A percentile compares a stretch with the other conserved stretches of the same genome.
Conservation (phyloP, 495 filamentous ascomycete species). For the Aspergillus incahuasiensis region DNA sequence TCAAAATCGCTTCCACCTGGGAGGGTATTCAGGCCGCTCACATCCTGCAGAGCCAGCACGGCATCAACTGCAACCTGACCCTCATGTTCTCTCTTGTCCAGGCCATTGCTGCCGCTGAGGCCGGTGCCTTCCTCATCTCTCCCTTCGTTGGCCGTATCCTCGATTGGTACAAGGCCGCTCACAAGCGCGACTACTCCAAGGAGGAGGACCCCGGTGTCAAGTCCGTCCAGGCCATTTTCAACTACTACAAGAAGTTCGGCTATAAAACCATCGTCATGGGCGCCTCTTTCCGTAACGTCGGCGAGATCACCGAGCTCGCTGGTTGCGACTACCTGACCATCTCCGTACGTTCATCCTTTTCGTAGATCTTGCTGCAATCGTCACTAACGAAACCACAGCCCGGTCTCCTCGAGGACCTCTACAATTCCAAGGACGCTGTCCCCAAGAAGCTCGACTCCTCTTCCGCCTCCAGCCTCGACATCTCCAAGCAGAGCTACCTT, state of each 20-base stretch:
- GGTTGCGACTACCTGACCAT: conserved; percentile 99
- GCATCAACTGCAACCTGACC: conserved; percentile 96
- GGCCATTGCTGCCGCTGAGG: conserved; percentile 95
- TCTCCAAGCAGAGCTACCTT: conserved; percentile 88
- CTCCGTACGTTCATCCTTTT: conserved; percentile 54
- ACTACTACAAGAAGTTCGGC: conserved; percentile 99
- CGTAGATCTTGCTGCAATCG: neutral
- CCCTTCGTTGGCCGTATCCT: conserved; percentile 99
- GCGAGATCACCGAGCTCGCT: conserved; percentile 96
- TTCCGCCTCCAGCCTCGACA: conserved; percentile 59
- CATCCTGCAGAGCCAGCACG: conserved; percentile 87
- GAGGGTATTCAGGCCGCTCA: conserved; percentile 98
- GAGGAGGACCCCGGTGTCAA: conserved; percentile 95
- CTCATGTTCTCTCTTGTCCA: conserved; percentile 97
- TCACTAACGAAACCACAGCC: conserved; percentile 48
- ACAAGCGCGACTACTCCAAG: conserved; percentile 85
- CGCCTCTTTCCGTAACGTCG: conserved; percentile 90
- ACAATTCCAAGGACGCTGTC: conserved; percentile 70
- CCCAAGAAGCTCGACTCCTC: conserved; percentile 88
- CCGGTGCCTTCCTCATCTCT: conserved; percentile 96
- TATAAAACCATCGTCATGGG: conserved; percentile 99
- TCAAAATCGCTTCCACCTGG: conserved; percentile 60
- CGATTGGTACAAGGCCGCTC: conserved; percentile 97
- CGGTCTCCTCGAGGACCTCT: conserved; percentile 88
- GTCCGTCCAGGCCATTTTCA: conserved; percentile 93